A percentile compares a stretch with the other conserved stretches of the same genome.
These are phyloP conservation scores for Drechmeria coniospora DNA, from an alignment of 2,329 filamentous ascomycete species.

Conservation along the genomic window DNA sequence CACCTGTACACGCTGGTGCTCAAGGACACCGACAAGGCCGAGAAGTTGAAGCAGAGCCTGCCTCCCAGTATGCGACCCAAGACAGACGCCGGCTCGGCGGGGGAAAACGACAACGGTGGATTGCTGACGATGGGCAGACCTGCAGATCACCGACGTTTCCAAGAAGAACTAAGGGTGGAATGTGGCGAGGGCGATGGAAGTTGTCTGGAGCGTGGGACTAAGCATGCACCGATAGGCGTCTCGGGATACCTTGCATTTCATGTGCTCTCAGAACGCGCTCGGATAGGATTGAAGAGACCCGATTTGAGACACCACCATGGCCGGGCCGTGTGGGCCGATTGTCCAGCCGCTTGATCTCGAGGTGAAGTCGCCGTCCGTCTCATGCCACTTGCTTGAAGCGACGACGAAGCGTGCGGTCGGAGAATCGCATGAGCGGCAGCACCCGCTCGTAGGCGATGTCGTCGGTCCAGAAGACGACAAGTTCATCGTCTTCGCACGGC, in stretches of 20 bases:
- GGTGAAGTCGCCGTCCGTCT: not conserved
- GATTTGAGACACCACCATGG: slow-evolving; percentile 15
- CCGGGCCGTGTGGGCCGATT: too few species aligned
- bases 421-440: slow-evolving; percentile 10
- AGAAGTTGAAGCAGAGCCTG: slow-evolving; percentile 99
- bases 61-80: slow-evolving; percentile 90
- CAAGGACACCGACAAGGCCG: slow-evolving; percentile 98
- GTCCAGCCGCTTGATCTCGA: too few species aligned
- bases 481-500: slow-evolving; percentile 16
- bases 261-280: slow-evolving; percentile 24
- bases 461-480: slow-evolving; percentile 25
- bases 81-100: slow-evolving; percentile 1
- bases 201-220: slow-evolving; percentile 13
- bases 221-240: slow-evolving; percentile 34
- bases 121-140: slow-evolving; percentile 18
- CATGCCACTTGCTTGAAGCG: slow-evolving; percentile 12
- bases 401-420: slow-evolving; percentile 8
- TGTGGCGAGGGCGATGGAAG: slow-evolving; percentile 10
- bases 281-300: slow-evolving; percentile 21
- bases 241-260: slow-evolving; percentile 39
- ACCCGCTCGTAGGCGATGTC: slow-evolving; percentile 18
- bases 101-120: not conserved
- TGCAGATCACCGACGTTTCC: slow-evolving; percentile 37
- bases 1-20: slow-evolving; percentile 97
- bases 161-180: slow-evolving; percentile 32